Conservation (phyloP, 73 alveolate genomes). For the Paramecium pentaurelia region DNA sequence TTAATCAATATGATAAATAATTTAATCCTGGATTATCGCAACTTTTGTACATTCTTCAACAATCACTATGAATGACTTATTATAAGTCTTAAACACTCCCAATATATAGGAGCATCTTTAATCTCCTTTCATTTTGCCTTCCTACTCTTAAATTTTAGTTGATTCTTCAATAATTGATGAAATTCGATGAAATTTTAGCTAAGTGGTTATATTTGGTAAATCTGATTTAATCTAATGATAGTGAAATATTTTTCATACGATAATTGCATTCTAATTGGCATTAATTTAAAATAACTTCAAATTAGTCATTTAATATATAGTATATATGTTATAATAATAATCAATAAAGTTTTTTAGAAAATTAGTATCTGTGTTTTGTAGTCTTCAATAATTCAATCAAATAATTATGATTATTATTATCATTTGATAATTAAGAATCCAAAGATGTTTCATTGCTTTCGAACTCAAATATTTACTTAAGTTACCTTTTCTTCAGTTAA, state of each 20-base stretch:
- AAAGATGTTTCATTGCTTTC: conserved; percentile 36
- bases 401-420: not conserved
- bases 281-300: not conserved
- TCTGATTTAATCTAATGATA: not conserved
- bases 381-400: not conserved
- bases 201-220: not conserved
- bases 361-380: not conserved
- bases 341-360: not conserved
- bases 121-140: not conserved
- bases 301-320: not conserved
- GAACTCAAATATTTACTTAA: not conserved
- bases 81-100: not conserved
- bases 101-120: not conserved
- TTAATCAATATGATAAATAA: not conserved
- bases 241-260: not conserved
- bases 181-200: not conserved
- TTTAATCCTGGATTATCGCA: not conserved
- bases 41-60: conserved; percentile 4
- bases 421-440: not conserved
- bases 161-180: not conserved
- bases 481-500: conserved; percentile 25
- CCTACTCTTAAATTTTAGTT: not conserved
- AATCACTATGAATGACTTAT: not conserved
- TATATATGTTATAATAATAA: not conserved
- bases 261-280: not conserved